Percentiles rank a stretch among this genome's conserved stretches.
Conservation (phyloP, 1,284 basidiomycete species). For the Pseudozyma sp. region DNA sequence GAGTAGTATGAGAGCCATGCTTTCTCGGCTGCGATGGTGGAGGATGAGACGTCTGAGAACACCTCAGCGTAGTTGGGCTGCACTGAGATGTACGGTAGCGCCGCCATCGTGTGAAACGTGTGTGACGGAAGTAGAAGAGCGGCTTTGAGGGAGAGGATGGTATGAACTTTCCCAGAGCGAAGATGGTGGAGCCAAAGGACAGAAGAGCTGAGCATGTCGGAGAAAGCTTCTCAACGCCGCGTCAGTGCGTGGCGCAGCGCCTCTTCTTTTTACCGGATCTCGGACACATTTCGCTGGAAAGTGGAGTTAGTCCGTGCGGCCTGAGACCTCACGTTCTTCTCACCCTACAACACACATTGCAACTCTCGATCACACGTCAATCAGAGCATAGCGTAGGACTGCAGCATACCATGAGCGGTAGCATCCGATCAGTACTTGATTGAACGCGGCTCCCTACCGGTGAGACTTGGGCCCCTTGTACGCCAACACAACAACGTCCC, state of each 20-base stretch:
- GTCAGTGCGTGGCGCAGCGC: slow-evolving; percentile 1
- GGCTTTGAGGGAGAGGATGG: not conserved
- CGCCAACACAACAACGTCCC: slow-evolving; percentile 80
- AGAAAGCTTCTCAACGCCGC: slow-evolving; percentile 5
- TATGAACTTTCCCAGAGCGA: not conserved
- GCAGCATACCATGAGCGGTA: too few species aligned
- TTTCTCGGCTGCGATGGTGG: slow-evolving; percentile 74
- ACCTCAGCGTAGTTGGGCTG: slow-evolving; percentile 76
- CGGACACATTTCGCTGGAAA: not conserved
- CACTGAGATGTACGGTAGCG: slow-evolving; percentile 71
- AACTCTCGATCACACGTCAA: too few species aligned
- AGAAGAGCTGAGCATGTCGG: not conserved
- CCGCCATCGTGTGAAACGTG: slow-evolving; percentile 17
- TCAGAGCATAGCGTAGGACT: too few species aligned
- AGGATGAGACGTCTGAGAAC: slow-evolving; percentile 74
- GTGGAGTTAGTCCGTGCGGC: slow-evolving; percentile 12
- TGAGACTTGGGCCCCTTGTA: slow-evolving; percentile 47
- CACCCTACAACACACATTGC: too few species aligned
- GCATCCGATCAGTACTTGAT: too few species aligned
- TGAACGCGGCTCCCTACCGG: not conserved
- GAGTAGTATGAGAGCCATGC: slow-evolving; percentile 80
- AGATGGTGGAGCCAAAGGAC: not conserved
- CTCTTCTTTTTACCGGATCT: slow-evolving; percentile 8
- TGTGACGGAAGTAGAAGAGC: too few species aligned
- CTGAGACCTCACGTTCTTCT: too few species aligned